Evolutionary conservation across 805 yeast species (phyloP).

Genomic region (Candida sanyiensis): DNA sequence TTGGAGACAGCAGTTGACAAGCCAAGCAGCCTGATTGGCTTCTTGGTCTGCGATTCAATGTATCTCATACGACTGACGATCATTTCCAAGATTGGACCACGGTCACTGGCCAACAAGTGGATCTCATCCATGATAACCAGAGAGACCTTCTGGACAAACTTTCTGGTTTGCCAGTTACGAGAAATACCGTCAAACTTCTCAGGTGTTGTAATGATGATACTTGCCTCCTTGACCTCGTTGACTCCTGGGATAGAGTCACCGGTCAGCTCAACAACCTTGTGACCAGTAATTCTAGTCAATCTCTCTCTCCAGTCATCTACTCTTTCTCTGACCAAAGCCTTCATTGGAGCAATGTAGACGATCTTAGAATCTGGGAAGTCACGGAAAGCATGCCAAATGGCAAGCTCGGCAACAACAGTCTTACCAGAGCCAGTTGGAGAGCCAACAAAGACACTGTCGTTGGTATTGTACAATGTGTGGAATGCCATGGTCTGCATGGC

Average conservation of each 20-base stretch:
- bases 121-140: slow-evolving; percentile 92
- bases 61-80: slow-evolving; percentile 89
- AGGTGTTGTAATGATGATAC: slow-evolving; percentile 88
- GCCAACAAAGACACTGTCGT: slow-evolving; percentile 83
- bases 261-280: slow-evolving; percentile 80
- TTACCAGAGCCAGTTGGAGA: slow-evolving; percentile 99
- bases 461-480: slow-evolving; percentile 77
- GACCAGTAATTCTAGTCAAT: slow-evolving; percentile 78
- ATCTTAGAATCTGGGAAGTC: slow-evolving; percentile 85
- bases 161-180: slow-evolving; percentile 85
- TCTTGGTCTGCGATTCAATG: slow-evolving; percentile 90
- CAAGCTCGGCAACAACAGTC: slow-evolving; percentile 93
- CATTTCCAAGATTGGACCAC: slow-evolving; percentile 96
- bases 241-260: slow-evolving; percentile 92
- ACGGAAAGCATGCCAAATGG: slow-evolving; percentile 93
- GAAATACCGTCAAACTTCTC: slow-evolving; percentile 98
- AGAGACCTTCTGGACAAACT: slow-evolving; percentile 77
- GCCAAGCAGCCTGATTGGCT: slow-evolving; percentile 85
- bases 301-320: slow-evolving; percentile 83
- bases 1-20: slow-evolving; percentile 92
- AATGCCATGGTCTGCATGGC: slow-evolving; percentile 99
- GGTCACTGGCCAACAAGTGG: slow-evolving; percentile 91
- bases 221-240: slow-evolving; percentile 74
- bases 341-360: slow-evolving; percentile 88
- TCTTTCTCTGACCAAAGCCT: slow-evolving; percentile 94